Evolutionary conservation across 139 green algal species (phyloP), one percentile per base, ranked within the genome.

Genomic region (Chlamydomonas sp.): DNA sequence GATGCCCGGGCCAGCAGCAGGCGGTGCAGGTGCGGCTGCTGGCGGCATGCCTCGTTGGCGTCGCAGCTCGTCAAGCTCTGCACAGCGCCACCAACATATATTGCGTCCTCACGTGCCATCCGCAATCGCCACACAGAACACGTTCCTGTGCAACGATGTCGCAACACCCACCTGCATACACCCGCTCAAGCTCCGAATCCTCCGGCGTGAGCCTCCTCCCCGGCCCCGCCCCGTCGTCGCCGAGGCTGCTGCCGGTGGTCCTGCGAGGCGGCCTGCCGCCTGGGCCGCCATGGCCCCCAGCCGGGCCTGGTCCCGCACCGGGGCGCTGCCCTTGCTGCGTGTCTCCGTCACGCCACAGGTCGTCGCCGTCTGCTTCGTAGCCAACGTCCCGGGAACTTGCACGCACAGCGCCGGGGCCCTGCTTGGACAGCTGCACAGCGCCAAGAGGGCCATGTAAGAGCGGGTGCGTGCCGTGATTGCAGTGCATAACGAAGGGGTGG

Each of bases 31-130:
- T 58, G 20, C 20, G 10, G 63, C 79, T 18, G 31, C 63, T 3
- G 7, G 61, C 0, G 75, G 49, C 75, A 64, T 15, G 49, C 83
- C 75, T 1, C 84, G 84, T 73, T 69, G 74, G 4, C 84, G 84
- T 1, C 84, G 74, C 63, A 88, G 57, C 84, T 88, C 84, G 57
- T 88, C 84, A 17, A 88, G 63, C 76, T 88, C 84, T 88, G 84
- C 10, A 77, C 73, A 20, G 10, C 20, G 5, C 49, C 77, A 80
- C 31, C 31, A 49, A 49, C 31, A 49, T 49, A 64, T 80, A 14
- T 7, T 16, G 6, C 49, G 6, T 8, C 77, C 63, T 31, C n/a
- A 67, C 77, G n/a, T 64, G 31, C 77, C 57, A 20, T 14, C 63
- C 14, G 17, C 73, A 60, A 16, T 74, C 67, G 14, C 14, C 31